Evolutionary conservation across 2,329 filamentous ascomycete genomes (phyloP), one percentile per base, ranked within the genome.

Genomic region (Aspergillus viridinutans): DNA sequence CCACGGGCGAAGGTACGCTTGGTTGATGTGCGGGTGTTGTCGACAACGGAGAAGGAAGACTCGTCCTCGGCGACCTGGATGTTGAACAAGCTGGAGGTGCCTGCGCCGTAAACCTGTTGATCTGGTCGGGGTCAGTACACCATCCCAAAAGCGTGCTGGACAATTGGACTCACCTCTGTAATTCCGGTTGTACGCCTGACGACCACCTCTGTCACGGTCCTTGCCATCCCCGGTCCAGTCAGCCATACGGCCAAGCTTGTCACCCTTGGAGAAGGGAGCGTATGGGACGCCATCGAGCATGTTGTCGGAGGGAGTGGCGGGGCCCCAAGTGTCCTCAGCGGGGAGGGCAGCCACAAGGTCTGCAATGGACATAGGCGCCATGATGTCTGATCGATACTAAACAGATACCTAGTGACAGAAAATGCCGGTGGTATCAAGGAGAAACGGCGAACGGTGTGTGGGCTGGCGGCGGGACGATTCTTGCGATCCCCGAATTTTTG

Each of bases 211-310:
- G 59, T 83, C 80, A 66, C 74, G 71, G 66, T 86, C 84, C 79
- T 97, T 97, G 75, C 90, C 87, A 73, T 97, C 94, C 50, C 86
- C 73, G 20, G 92, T 96, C 94, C 94, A 99, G 82, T 99, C 94
- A 60, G 94, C 94, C 92, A 99, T 97, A 75, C 94, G 92, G 72
- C 94, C 94, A 59, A 99, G 83, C 84, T 97, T 97, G 82, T 99
- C 94, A 74, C 91, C 92, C 80, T 99, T 99, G 66, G 92, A 97
- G 82, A 94, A 99, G 60, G 94, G 94, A 68, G 94, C 94, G 76
- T 97, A 99, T 42, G 94, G 94, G 51, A 97, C 91, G 73, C 94
- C 94, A 74, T 96, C 88, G 69, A 97, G 85, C 61, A 90, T 96
- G 63, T 90, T 96, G 75, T 96, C 90, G 68, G 80, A 85, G 59